These are phyloP conservation scores for Fusarium pseudoanthophilum DNA, from an alignment of 2,329 filamentous ascomycete genomes.

Conservation along the genomic window DNA sequence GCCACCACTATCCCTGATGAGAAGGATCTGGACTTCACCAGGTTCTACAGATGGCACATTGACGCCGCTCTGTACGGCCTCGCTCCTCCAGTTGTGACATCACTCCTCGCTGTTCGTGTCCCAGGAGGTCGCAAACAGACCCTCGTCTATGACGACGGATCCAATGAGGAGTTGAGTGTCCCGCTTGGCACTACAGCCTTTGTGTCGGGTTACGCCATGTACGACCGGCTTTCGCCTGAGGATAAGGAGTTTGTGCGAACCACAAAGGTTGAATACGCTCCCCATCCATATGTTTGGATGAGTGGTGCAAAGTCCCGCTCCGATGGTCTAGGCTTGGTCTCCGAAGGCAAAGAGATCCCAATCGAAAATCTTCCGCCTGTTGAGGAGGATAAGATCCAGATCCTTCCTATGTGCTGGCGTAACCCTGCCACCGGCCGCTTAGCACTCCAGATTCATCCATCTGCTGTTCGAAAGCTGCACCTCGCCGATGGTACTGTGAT, in stretches of 20 bases:
- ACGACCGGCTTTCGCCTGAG: constrained; percentile 69
- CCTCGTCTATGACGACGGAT: constrained; percentile 78
- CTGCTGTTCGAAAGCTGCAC: constrained; percentile 75
- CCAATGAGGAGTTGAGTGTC: constrained; percentile 71
- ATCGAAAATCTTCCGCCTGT: constrained; percentile 70
- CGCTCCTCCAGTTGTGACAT: constrained; percentile 78
- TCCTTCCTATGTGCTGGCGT: constrained; percentile 80
- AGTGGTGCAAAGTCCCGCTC: constrained; percentile 71
- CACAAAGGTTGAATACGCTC: constrained; percentile 77
- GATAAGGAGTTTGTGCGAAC: constrained; percentile 75
- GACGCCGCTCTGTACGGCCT: constrained; percentile 81
- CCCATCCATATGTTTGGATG: constrained; percentile 89
- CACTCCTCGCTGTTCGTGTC: constrained; percentile 78
- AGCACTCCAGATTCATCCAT: constrained; percentile 79
- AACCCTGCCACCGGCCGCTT: constrained; percentile 77
- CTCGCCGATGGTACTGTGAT: constrained; percentile 72
- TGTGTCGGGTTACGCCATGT: constrained; percentile 77
- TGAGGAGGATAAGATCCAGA: constrained; percentile 73
- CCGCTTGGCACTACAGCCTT: constrained; percentile 83
- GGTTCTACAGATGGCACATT: constrained; percentile 83
- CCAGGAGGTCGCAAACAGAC: constrained; percentile 73
- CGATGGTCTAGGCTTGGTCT: constrained; percentile 77
- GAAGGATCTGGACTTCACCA: constrained; percentile 61
- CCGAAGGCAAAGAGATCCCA: constrained; percentile 71
- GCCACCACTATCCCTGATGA: constrained; percentile 67